Evolutionary conservation across 768 basidiomycete genomes (phyloP).

Genomic region (Candolleomyces aberdarensis): DNA sequence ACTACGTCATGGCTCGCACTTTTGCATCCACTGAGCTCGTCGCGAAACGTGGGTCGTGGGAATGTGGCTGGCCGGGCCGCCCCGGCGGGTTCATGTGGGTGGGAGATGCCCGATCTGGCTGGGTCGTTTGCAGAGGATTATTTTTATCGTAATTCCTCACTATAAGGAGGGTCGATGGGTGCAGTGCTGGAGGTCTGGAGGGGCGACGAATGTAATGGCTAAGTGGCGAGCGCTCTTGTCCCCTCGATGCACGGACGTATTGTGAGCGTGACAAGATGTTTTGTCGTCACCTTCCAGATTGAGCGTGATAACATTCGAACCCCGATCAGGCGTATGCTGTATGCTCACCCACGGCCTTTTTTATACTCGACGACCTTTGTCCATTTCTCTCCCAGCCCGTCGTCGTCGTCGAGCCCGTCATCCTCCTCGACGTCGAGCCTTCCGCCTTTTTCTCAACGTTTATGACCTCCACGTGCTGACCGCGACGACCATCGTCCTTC

Average conservation of each 20-base stretch:
- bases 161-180: too few relatives aligned
- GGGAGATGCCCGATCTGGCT: too few relatives aligned
- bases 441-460: constrained; percentile 22
- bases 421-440: constrained; percentile 29
- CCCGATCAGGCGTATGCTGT: constrained; percentile 15
- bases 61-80: constrained; percentile 22
- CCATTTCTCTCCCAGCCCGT: constrained; percentile 26
- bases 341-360: constrained; percentile 21
- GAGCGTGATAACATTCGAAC: constrained; percentile 15
- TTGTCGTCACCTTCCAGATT: constrained; percentile 11
- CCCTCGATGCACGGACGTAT: neutral
- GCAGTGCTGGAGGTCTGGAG: too few relatives aligned
- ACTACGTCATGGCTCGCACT: constrained; percentile 23
- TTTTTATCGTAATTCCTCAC: too few relatives aligned
- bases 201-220: too few relatives aligned
- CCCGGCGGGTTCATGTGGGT: constrained; percentile 9
- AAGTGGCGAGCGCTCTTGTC: neutral
- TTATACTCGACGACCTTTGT: constrained; percentile 25
- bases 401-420: constrained; percentile 40
- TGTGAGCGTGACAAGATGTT: constrained; percentile 6
- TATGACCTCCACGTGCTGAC: constrained; percentile 38
- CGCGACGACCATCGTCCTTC: constrained; percentile 26
- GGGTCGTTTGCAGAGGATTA: too few relatives aligned
- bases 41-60: constrained; percentile 39
- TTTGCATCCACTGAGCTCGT: constrained; percentile 22